These are phyloP conservation scores for Tetracladium setigerum DNA, from an alignment of 495 filamentous ascomycete species.

Conservation along the genomic window DNA sequence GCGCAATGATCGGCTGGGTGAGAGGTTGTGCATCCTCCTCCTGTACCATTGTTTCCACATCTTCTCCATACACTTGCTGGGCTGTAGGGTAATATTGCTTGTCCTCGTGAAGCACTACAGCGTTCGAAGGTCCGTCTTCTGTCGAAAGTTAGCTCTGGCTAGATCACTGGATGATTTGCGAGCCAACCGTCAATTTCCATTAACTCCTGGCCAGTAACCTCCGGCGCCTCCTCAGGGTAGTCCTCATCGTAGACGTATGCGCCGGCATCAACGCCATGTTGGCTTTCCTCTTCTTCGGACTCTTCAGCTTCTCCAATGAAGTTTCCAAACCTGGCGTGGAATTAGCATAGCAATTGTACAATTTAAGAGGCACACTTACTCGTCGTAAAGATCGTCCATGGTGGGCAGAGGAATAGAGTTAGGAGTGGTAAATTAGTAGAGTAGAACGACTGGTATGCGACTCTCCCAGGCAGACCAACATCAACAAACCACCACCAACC, in stretches of 20 bases:
- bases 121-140: slow-evolving; percentile 90
- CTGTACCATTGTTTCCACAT: slow-evolving; percentile 91
- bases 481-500: slow-evolving; percentile 3
- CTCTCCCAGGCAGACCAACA: slow-evolving; percentile 2
- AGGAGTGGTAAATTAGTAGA: too few species aligned
- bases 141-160: slow-evolving; percentile 11
- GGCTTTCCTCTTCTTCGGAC: slow-evolving; percentile 72
- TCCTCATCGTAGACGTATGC: slow-evolving; percentile 73
- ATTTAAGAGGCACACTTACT: slow-evolving; percentile 38
- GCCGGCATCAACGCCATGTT: slow-evolving; percentile 62
- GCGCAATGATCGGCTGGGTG: slow-evolving; percentile 86
- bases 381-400: slow-evolving; percentile 83
- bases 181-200: slow-evolving; percentile 85
- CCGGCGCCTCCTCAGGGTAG: slow-evolving; percentile 54
- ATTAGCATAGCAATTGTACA: slow-evolving; percentile 10
- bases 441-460: slow-evolving; percentile 3
- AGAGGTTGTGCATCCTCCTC: slow-evolving; percentile 95
- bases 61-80: slow-evolving; percentile 85
- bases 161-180: background rate
- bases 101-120: slow-evolving; percentile 94
- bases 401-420: slow-evolving; percentile 12
- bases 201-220: slow-evolving; percentile 65
- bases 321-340: slow-evolving; percentile 78
- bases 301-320: slow-evolving; percentile 89
- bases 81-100: slow-evolving; percentile 99